Evolutionary conservation across 169 alveolate species (phyloP).

Genomic region (Nephromyces sp.): DNA sequence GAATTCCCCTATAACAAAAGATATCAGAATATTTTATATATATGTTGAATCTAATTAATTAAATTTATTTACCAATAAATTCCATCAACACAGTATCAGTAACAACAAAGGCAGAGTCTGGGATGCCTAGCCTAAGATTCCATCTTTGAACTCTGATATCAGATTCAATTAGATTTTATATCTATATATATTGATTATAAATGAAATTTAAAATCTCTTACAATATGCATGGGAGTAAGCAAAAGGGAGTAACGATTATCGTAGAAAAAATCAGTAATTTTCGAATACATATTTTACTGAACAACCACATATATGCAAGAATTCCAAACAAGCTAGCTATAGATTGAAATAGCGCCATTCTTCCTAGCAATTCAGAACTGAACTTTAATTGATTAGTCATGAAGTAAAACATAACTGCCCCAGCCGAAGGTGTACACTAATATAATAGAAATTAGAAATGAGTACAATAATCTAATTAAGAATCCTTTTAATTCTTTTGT

Average conservation of each 20-base stretch:
- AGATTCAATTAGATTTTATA: background rate
- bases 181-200: background rate
- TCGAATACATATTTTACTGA: constrained; percentile 30
- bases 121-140: constrained; percentile 55
- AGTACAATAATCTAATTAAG: background rate
- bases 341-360: constrained; percentile 63
- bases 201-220: constrained; percentile 5
- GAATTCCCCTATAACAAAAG: constrained; percentile 39
- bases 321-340: constrained; percentile 65
- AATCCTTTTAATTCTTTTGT: background rate
- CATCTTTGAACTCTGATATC: constrained; percentile 48
- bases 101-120: constrained; percentile 62
- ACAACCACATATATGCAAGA: constrained; percentile 47
- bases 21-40: background rate
- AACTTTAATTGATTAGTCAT: constrained; percentile 70
- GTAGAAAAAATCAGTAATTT: constrained; percentile 59
- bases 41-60: background rate
- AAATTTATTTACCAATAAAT: constrained; percentile 44
- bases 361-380: constrained; percentile 66
- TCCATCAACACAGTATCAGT: constrained; percentile 65
- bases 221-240: constrained; percentile 55
- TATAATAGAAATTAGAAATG: background rate
- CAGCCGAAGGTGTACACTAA: constrained; percentile 63
- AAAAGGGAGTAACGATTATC: constrained; percentile 52
- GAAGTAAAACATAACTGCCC: constrained; percentile 68